A percentile compares a stretch with the other conserved stretches of the same genome.
Conservation (phyloP, 768 basidiomycete genomes). For the Gelatoporia subvermispora region DNA sequence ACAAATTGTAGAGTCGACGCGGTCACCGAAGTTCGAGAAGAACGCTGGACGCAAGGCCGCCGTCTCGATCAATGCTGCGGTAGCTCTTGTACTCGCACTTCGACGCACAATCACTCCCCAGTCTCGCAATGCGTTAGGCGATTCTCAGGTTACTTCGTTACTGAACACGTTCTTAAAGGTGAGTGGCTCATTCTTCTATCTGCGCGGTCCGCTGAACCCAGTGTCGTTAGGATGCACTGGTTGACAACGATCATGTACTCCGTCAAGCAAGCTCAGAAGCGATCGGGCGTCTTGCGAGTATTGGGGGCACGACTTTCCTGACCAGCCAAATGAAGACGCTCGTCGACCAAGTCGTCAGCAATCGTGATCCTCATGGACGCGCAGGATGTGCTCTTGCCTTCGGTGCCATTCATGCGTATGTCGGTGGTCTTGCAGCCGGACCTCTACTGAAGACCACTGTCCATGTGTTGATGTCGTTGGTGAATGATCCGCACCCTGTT, state of each 20-base stretch:
- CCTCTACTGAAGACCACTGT: constrained; percentile 93
- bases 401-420: constrained; percentile 85
- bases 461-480: constrained; percentile 90
- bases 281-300: constrained; percentile 79
- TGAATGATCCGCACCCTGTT: constrained; percentile 93
- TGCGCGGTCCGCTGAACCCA: not conserved
- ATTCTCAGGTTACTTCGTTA: constrained; percentile 51
- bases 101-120: constrained; percentile 48
- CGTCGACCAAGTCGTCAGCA: constrained; percentile 90
- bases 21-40: constrained; percentile 77
- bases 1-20: constrained; percentile 58
- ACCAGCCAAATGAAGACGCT: constrained; percentile 84
- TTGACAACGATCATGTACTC: constrained; percentile 75
- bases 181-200: constrained; percentile 9
- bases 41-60: constrained; percentile 86
- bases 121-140: constrained; percentile 61
- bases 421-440: constrained; percentile 92
- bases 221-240: constrained; percentile 58
- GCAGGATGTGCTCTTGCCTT: constrained; percentile 94
- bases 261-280: constrained; percentile 81
- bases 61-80: constrained; percentile 71
- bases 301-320: constrained; percentile 81
- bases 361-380: constrained; percentile 86
- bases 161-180: constrained; percentile 79
- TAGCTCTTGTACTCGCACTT: constrained; percentile 69